A percentile compares a stretch with the other conserved stretches of the same genome.
Conservation (phyloP, 306 rosid species). For the Gleditsia sinensis region DNA sequence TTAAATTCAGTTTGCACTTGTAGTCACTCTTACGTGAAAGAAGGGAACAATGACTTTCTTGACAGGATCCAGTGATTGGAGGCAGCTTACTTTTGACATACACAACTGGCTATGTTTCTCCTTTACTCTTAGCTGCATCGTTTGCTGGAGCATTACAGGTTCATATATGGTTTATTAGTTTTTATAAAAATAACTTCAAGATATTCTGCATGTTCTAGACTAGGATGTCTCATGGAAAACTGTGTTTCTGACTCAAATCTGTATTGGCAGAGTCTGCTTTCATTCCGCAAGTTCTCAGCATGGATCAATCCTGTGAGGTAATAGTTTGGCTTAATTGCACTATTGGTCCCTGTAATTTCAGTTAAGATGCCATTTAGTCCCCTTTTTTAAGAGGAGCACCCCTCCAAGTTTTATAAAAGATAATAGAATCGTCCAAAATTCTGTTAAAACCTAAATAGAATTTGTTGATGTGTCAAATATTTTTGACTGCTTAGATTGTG, state of each 20-base stretch:
- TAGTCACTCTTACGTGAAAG: background rate
- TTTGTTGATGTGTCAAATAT: too few relatives aligned
- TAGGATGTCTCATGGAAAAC: background rate
- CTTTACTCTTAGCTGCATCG: conserved; percentile 90
- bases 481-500: too few relatives aligned
- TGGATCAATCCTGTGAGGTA: conserved; percentile 96
- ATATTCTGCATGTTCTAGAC: background rate
- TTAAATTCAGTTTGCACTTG: conserved; percentile 4
- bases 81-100: conserved; percentile 90
- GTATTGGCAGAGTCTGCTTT: conserved; percentile 71
- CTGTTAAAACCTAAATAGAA: too few relatives aligned
- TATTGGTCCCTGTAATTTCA: too few relatives aligned
- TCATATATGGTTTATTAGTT: background rate
- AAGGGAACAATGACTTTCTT: conserved; percentile 30
- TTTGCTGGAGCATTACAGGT: conserved; percentile 97
- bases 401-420: too few relatives aligned
- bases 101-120: conserved; percentile 92
- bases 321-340: too few relatives aligned
- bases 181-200: background rate
- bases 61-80: conserved; percentile 83
- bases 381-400: too few relatives aligned
- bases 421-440: too few relatives aligned
- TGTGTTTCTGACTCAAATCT: conserved; percentile 29
- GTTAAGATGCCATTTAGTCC: too few relatives aligned
- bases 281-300: conserved; percentile 86